These are phyloP conservation scores for Puccinellia tenuiflora DNA, from an alignment of 176 grass and related monocot species.

Conservation along the genomic window DNA sequence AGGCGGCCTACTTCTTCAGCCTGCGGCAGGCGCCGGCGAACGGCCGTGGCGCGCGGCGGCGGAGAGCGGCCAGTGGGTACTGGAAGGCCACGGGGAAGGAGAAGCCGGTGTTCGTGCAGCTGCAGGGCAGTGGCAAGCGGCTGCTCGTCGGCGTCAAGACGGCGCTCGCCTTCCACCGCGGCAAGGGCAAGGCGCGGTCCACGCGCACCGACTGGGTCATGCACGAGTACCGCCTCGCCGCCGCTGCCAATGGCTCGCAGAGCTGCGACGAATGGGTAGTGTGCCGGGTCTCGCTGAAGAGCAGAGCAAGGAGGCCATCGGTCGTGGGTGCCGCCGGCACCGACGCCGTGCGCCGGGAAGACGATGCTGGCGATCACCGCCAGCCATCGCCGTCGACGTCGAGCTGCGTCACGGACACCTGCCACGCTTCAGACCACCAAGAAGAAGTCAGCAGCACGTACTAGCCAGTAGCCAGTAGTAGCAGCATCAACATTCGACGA, in stretches of 20 bases:
- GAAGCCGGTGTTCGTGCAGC: conserved; percentile 40
- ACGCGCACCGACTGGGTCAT: conserved; percentile 56
- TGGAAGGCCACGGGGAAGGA: conserved; percentile 68
- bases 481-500: neutral
- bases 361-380: neutral
- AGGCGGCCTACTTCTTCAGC: conserved; percentile 57
- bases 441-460: conserved; percentile 50
- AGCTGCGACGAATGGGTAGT: conserved; percentile 48
- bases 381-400: neutral
- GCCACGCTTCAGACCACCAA: conserved; percentile 17
- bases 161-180: conserved; percentile 45
- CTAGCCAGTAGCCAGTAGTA: neutral
- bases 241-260: conserved; percentile 11
- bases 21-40: conserved; percentile 15
- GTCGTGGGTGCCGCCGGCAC: neutral
- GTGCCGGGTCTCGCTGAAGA: conserved; percentile 59
- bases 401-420: conserved; percentile 47
- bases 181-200: conserved; percentile 18
- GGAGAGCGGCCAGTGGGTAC: conserved; percentile 43
- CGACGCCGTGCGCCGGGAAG: neutral
- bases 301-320: conserved; percentile 3
- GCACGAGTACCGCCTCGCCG: conserved; percentile 66
- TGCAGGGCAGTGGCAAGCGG: conserved; percentile 1
- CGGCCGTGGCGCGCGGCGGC: neutral
- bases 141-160: conserved; percentile 65